Percentiles rank a stretch among this genome's conserved stretches.
Conservation (phyloP, 345 rosid genomes). For the Ceriops zippeliana region DNA sequence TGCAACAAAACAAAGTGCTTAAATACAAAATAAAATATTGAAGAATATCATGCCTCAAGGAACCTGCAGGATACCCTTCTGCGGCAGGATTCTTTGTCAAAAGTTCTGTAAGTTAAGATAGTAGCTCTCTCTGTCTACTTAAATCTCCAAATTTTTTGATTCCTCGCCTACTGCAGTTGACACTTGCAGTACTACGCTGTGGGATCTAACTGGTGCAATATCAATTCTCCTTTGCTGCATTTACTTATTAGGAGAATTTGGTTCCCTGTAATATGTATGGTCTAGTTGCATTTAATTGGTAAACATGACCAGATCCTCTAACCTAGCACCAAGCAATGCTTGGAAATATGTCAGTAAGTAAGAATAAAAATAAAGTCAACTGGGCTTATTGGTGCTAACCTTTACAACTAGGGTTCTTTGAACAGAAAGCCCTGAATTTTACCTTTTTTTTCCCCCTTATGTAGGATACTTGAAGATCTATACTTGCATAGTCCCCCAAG, state of each 20-base stretch:
- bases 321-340: too few relatives aligned
- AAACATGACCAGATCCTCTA: too few relatives aligned
- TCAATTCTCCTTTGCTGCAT: neutral
- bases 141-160: neutral
- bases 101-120: neutral
- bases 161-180: slow-evolving; percentile 6
- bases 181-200: neutral
- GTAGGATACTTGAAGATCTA: slow-evolving; percentile 17
- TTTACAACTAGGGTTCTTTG: slow-evolving; percentile 13
- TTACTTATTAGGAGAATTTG: neutral
- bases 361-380: neutral
- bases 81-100: slow-evolving; percentile 1
- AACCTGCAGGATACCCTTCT: too few relatives aligned
- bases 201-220: slow-evolving; percentile 2
- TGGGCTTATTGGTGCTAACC: neutral
- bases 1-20: neutral
- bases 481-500: slow-evolving; percentile 5
- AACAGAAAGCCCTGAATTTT: neutral
- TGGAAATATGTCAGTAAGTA: neutral
- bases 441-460: neutral
- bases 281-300: too few relatives aligned
- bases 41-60: neutral
- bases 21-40: neutral
- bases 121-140: neutral
- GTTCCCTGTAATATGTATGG: too few relatives aligned